Evolutionary conservation across 441 rosid species (phyloP).

Genomic region (Adansonia rubrostipa): DNA sequence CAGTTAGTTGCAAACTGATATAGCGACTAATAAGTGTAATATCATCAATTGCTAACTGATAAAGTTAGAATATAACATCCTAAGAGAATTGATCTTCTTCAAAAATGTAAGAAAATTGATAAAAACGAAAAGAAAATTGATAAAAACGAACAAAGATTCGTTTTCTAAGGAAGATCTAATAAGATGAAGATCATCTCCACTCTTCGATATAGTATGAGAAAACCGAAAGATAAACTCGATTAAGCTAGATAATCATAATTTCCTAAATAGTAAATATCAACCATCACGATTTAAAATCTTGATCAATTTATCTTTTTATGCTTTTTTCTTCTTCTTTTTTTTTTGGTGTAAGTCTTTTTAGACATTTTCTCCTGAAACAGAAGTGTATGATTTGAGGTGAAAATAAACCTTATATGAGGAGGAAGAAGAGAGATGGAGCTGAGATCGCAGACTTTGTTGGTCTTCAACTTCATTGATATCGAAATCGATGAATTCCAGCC

Average conservation of each 20-base stretch:
- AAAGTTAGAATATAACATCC: too few relatives aligned
- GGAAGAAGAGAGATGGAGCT: constrained; percentile 78
- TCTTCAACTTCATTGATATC: constrained; percentile 68
- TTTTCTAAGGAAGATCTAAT: not conserved
- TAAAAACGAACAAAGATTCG: constrained; percentile 7
- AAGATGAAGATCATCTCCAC: not conserved
- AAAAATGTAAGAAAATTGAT: not conserved
- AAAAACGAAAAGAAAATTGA: constrained; percentile 13
- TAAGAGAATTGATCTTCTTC: constrained; percentile 7
- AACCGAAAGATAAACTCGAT: not conserved
- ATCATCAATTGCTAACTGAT: too few relatives aligned
- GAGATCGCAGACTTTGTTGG: constrained; percentile 81
- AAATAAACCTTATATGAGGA: constrained; percentile 64
- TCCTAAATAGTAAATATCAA: not conserved
- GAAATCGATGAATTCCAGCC: not conserved
- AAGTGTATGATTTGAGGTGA: constrained; percentile 25
- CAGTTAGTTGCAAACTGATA: too few relatives aligned
- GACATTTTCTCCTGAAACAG: constrained; percentile 20
- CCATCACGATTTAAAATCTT: not conserved
- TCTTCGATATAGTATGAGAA: too few relatives aligned
- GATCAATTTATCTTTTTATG: not conserved
- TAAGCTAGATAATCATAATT: not conserved
- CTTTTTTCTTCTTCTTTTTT: too few relatives aligned
- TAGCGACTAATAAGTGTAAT: too few relatives aligned
- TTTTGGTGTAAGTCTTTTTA: not conserved